A percentile compares a stretch with the other conserved stretches of the same genome.
Conservation (phyloP, 1,284 basidiomycete species). For the Moesziomyces antarcticus region DNA sequence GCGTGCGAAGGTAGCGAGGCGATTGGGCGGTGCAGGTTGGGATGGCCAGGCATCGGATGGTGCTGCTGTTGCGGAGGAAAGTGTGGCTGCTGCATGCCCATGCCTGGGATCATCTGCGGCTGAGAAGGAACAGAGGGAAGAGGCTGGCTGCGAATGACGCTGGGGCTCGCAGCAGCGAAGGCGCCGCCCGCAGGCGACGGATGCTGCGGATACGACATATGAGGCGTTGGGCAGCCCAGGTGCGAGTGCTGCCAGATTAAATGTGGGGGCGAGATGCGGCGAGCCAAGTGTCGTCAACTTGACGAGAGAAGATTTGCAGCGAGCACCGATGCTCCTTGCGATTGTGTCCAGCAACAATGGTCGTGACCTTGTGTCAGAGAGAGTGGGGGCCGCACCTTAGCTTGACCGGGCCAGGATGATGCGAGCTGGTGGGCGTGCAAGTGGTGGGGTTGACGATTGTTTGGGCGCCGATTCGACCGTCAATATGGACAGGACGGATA, state of each 20-base stretch:
- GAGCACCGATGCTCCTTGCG: neutral
- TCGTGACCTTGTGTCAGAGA: no score
- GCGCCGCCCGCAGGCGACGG: constrained; percentile 27
- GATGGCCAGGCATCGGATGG: constrained; percentile 1
- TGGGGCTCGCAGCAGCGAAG: constrained; percentile 14
- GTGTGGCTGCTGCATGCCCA: constrained; percentile 16
- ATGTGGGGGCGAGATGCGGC: neutral
- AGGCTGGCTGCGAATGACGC: constrained; percentile 35
- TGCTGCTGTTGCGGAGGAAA: constrained; percentile 25
- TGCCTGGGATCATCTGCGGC: constrained; percentile 8
- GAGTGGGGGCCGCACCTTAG: neutral
- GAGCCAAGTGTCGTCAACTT: neutral
- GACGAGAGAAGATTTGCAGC: no score
- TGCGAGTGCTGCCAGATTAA: constrained; percentile 1
- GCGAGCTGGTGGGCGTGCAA: neutral
- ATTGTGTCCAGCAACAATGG: neutral
- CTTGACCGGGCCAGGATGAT: neutral
- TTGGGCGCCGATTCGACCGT: no score
- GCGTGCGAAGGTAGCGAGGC: constrained; percentile 23
- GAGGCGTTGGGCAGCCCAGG: constrained; percentile 10
- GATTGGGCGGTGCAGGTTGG: constrained; percentile 21
- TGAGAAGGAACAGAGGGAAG: constrained; percentile 24
- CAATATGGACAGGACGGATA: no score
- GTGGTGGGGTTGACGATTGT: neutral
- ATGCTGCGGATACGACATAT: constrained; percentile 34